Evolutionary conservation across 2,329 filamentous ascomycete genomes (phyloP), one percentile per base, ranked within the genome.

Genomic region (Tolypocladium ovalisporum): DNA sequence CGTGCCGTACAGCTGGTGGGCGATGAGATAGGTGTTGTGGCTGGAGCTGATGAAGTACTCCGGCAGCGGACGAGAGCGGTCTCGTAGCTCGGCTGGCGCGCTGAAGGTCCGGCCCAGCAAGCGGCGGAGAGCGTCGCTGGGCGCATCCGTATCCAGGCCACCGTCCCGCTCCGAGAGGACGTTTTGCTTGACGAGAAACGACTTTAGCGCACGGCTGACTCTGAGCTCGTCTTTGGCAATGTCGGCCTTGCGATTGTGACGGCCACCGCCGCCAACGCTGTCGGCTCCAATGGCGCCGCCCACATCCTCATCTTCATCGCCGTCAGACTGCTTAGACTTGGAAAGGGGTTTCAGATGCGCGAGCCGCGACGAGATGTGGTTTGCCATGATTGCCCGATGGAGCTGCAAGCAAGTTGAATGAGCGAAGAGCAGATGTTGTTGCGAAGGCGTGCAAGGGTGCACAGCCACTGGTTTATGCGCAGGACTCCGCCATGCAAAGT

Each of bases 31-130:
- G 0, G 86, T 89, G 69, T 89, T 89, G 72, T 89, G 86, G 61
- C 83, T 87, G 4, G 84, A 87, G 69, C 83, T 87, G 71, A 89
- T 82, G 65, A 84, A 89, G 70, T 89, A 89, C 62, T 88, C 84
- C 1, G 85, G 80, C 27, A 89, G 71, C 1, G 85, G 80, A 61
- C 83, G 75, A 13, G 78, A 81, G 57, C 82, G 74, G 64, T 86
- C 82, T 10, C 78, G 77, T 15, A 85, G 68, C 56, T 77, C 70
- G 2, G 68, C 59, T 0, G 85, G 84, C 1, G 86, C 80, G 40
- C 75, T 65, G 63, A 85, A 78, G 36, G 80, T 77, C 62, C 76
- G 79, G 59, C 79, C 74, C 8, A 88, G 73, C 19, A 87, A 70
- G 2, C 73, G 70, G 27, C 73, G 70, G 29, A 88, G 68, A 0